Evolutionary conservation across 768 basidiomycete genomes (phyloP), one percentile per base, ranked within the genome.

Genomic region (Hericium erinaceus): DNA sequence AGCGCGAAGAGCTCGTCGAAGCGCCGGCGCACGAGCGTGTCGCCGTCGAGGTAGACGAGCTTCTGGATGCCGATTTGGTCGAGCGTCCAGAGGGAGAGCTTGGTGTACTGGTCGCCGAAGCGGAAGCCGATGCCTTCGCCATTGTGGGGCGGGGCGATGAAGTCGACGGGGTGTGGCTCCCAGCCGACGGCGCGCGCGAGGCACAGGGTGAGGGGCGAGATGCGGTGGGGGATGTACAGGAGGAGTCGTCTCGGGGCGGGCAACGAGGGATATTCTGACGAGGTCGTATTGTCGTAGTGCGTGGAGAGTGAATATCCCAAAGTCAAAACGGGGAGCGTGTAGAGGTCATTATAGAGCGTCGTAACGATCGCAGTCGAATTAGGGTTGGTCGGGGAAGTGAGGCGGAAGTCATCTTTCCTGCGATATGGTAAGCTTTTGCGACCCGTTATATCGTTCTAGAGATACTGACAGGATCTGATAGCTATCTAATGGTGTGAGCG

Each of bases 91-190:
- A 73, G 64, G 46, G 66, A 64, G 26, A 73, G 66, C 61, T 73
- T 73, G 5, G 72, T 70, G 62, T 69, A 72, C 56, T 71, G 72
- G 64, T 73, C 72, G 41, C 53, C 52, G 64, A 70, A 73, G 48
- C 68, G 66, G 1, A 40, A 57, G 60, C 64, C 62, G 48, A 71
- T 66, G 44, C 61, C 67, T 12, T 62, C 26, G 22, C 73, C 68
- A 39, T 57, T 46, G 57, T 66, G 66, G 0, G 73, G 71, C 4
- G 73, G 73, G 2, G 66, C 65, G 33, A 74, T 71, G 49, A 64
- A 62, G 38, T 65, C 58, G 39, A 70, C 64, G 4, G 68, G 59
- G n/a, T 64, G 58, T 9, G 64, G 64, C 33, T 68, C 65, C 67
- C 70, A 73, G 2, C 72, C 72, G 28, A 58, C 64, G 0, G 67